A percentile compares a stretch with the other conserved stretches of the same genome.
These are phyloP conservation scores for Russula lepida DNA, from an alignment of 768 basidiomycete species.

Conservation along the genomic window DNA sequence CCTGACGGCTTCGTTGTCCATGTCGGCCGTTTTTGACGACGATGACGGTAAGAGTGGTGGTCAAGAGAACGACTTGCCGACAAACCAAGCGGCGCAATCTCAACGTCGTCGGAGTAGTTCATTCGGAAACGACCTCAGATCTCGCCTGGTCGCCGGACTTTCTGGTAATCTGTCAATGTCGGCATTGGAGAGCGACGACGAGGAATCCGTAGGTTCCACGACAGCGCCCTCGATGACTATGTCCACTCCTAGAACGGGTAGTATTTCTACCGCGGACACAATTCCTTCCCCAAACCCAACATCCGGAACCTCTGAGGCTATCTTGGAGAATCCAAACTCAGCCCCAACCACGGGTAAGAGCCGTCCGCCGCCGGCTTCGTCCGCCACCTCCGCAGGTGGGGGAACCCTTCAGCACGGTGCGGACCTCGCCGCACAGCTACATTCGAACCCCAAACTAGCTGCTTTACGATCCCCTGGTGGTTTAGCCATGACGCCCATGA, in stretches of 20 bases:
- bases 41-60: slow-evolving; percentile 19
- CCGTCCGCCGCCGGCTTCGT: background rate
- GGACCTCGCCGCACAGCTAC: slow-evolving; percentile 39
- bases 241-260: background rate
- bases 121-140: slow-evolving; percentile 10
- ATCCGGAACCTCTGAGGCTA: background rate
- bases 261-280: background rate
- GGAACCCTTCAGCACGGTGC: slow-evolving; percentile 25
- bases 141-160: slow-evolving; percentile 9
- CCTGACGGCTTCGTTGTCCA: slow-evolving; percentile 14
- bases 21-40: slow-evolving; percentile 28
- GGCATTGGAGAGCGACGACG: slow-evolving; percentile 44
- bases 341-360: background rate
- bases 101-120: slow-evolving; percentile 1
- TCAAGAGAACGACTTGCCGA: slow-evolving; percentile 20
- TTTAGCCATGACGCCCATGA: slow-evolving; percentile 27
- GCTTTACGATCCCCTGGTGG: slow-evolving; percentile 34
- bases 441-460: slow-evolving; percentile 40
- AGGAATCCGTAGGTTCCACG: slow-evolving; percentile 26
- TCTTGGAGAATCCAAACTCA: slow-evolving; percentile 1
- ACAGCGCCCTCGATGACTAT: background rate
- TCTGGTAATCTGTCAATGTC: slow-evolving; percentile 42
- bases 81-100: background rate
- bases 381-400: slow-evolving; percentile 19
- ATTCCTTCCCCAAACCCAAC: slow-evolving; percentile 5